Conservation (phyloP, 2,329 filamentous ascomycete species). For the Aspergillaceae sp. region DNA sequence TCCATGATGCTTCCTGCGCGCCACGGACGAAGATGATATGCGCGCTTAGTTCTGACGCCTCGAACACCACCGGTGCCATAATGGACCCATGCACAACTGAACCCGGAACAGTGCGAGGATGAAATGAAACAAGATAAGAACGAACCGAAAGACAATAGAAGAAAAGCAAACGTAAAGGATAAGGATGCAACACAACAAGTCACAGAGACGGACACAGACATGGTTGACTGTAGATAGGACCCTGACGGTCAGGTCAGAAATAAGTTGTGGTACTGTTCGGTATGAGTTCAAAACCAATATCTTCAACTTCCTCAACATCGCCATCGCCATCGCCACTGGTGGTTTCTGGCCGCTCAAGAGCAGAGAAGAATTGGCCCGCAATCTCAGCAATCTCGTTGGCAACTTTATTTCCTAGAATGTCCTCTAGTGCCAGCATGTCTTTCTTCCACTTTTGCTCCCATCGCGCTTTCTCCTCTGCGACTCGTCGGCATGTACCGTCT, state of each 20-base stretch:
- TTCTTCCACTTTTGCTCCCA: conserved; percentile 34
- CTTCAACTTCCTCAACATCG: conserved; percentile 4
- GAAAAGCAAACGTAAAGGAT: neutral
- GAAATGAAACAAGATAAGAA: neutral
- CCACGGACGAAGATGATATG: neutral
- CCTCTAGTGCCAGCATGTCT: conserved; percentile 33
- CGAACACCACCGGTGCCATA: neutral
- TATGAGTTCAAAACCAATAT: neutral
- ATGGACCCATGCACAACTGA: neutral
- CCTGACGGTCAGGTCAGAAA: no score
- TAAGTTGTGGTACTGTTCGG: no score
- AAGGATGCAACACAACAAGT: neutral
- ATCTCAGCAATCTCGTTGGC: conserved; percentile 35
- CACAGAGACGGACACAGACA: no score
- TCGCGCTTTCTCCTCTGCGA: conserved; percentile 30
- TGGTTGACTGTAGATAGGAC: no score
- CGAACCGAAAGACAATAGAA: neutral
- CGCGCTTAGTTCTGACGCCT: neutral
- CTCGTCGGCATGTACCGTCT: conserved; percentile 32
- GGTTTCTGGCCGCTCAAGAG: conserved; percentile 11
- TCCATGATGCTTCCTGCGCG: neutral
- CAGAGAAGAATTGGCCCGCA: conserved; percentile 33
- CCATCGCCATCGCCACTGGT: no score
- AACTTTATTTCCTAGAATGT: conserved; percentile 33
- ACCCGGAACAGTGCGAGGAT: neutral